phyloP scores from a whole-genome alignment of 345 rosid species.

The Populus euphratica region DNA sequence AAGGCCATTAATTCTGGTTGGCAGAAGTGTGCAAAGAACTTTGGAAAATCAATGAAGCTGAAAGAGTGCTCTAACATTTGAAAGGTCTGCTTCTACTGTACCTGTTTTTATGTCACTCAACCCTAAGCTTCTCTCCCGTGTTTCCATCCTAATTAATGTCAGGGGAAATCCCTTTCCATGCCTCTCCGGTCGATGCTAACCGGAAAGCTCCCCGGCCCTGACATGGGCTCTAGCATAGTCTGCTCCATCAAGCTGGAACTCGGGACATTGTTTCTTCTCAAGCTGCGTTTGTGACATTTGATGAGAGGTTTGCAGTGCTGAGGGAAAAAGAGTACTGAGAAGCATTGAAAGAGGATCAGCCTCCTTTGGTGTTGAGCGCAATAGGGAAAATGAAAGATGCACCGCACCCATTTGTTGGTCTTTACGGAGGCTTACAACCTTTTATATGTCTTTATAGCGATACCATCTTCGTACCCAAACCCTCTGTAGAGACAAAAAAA shows the following conservation, averaged over 20 bases:
- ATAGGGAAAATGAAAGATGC: too few relatives aligned
- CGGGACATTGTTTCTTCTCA: slow-evolving; percentile 44
- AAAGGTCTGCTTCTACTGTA: neutral
- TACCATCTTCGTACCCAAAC: too few relatives aligned
- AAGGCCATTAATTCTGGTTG: slow-evolving; percentile 61
- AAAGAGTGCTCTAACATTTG: slow-evolving; percentile 44
- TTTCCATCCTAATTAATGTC: slow-evolving; percentile 18
- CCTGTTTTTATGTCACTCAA: neutral
- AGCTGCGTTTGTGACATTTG: slow-evolving; percentile 54
- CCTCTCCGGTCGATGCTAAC: slow-evolving; percentile 76
- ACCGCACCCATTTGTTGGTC: too few relatives aligned
- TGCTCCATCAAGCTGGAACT: slow-evolving; percentile 66
- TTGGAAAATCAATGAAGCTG: slow-evolving; percentile 73
- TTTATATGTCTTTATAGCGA: too few relatives aligned
- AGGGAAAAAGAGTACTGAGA: slow-evolving; percentile 50
- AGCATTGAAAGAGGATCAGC: slow-evolving; percentile 41
- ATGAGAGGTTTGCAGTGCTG: slow-evolving; percentile 57
- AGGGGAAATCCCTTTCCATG: slow-evolving; percentile 95
- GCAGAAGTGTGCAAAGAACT: slow-evolving; percentile 91
- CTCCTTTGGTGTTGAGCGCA: slow-evolving; percentile 27
- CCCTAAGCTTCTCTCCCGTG: neutral
- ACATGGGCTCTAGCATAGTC: slow-evolving; percentile 64
- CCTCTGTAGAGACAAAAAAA: too few relatives aligned
- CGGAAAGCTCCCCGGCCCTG: slow-evolving; percentile 93
- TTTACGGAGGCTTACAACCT: too few relatives aligned